Conservation (phyloP, 2,329 filamentous ascomycete species). For the Aspergillus sp. region DNA sequence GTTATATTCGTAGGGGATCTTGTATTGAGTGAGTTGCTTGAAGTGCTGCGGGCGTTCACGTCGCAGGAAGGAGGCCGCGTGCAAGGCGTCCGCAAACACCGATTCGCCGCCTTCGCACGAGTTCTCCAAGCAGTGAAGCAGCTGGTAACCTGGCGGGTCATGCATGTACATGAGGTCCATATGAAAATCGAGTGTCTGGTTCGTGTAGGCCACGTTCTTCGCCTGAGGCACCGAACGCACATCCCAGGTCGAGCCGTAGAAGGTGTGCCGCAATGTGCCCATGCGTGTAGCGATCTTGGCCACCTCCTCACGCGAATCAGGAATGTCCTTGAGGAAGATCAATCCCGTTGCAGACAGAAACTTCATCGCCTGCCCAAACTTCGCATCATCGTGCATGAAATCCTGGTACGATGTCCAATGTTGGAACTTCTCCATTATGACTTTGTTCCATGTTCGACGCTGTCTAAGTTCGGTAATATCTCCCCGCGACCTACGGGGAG, state of each 20-base stretch:
- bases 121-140: slow-evolving; percentile 83
- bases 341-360: slow-evolving; percentile 62
- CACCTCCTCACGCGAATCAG: slow-evolving; percentile 58
- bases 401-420: slow-evolving; percentile 58
- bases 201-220: slow-evolving; percentile 89
- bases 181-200: slow-evolving; percentile 72
- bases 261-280: slow-evolving; percentile 72
- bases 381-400: slow-evolving; percentile 56
- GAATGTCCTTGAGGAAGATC: slow-evolving; percentile 67
- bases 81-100: slow-evolving; percentile 70
- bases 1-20: slow-evolving; percentile 59
- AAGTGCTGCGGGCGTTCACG: slow-evolving; percentile 8
- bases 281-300: slow-evolving; percentile 62
- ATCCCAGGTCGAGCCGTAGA: slow-evolving; percentile 88
- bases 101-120: slow-evolving; percentile 72
- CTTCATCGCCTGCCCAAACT: slow-evolving; percentile 54
- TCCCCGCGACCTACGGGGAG: slow-evolving; percentile 8
- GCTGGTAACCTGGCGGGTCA: slow-evolving; percentile 70
- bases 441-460: slow-evolving; percentile 30
- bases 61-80: slow-evolving; percentile 41
- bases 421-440: slow-evolving; percentile 36
- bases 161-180: slow-evolving; percentile 87
- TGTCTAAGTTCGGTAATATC: slow-evolving; percentile 17
- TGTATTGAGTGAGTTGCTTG: slow-evolving; percentile 34
- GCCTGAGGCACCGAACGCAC: slow-evolving; percentile 73